Evolutionary conservation across 1,284 basidiomycete genomes (phyloP).

Genomic region (Agroathelia rolfsii): DNA sequence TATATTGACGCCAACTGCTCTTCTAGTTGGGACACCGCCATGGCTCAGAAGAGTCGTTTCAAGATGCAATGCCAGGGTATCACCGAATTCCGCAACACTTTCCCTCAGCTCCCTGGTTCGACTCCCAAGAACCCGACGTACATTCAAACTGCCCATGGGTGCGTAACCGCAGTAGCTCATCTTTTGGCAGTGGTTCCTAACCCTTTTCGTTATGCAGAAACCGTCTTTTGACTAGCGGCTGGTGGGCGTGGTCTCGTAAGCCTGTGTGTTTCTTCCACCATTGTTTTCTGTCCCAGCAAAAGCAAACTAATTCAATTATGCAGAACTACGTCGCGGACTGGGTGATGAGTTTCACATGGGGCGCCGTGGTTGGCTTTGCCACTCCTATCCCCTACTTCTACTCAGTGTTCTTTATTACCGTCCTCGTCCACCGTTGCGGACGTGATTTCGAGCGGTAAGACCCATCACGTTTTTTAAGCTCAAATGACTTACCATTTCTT

Average conservation of each 20-base stretch:
- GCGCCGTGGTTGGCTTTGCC: constrained; percentile 72
- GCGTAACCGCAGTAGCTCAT: constrained; percentile 12
- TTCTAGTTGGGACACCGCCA: constrained; percentile 81
- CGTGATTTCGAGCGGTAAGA: constrained; percentile 86
- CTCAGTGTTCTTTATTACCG: constrained; percentile 86
- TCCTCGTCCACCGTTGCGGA: constrained; percentile 79
- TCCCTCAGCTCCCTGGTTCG: constrained; percentile 88
- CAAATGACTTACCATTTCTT: no score
- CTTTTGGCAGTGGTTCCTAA: constrained; percentile 7
- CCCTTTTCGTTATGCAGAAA: constrained; percentile 38
- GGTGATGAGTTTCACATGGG: constrained; percentile 88
- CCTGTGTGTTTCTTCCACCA: constrained; percentile 44
- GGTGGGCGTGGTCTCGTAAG: constrained; percentile 88
- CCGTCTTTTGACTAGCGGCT: constrained; percentile 76
- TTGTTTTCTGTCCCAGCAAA: not conserved
- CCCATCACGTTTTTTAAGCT: no score
- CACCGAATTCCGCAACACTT: constrained; percentile 78
- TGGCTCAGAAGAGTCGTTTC: constrained; percentile 97
- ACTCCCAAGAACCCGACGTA: constrained; percentile 84
- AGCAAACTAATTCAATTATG: not conserved
- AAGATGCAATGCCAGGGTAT: constrained; percentile 95
- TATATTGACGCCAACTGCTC: no score
- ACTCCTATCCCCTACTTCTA: constrained; percentile 94
- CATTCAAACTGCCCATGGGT: constrained; percentile 92
- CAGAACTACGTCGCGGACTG: constrained; percentile 85